Evolutionary conservation across 352 stramenopile species (phyloP), one percentile per base, ranked within the genome.

Genomic region (Phytophthora uliginosa): DNA sequence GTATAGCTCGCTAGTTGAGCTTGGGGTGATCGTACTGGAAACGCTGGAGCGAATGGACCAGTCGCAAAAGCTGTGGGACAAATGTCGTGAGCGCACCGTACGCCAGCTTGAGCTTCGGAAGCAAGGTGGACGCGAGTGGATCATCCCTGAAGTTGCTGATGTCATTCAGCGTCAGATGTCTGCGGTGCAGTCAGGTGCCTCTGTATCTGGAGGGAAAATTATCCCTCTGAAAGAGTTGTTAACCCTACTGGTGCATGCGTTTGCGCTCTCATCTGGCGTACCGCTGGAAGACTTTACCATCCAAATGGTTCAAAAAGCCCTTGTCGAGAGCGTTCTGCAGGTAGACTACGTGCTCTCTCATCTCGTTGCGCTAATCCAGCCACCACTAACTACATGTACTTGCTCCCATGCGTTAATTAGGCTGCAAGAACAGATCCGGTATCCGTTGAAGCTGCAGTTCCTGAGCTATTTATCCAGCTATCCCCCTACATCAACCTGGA

Each of bases 1-100:
- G 60, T 66, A 91, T 63, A 88, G 71, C 66, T 80, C 85, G 15
- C 66, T 95, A 15, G 61, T 95, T 64, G 83, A 95, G 78, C 76
- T 95, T 4, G 88, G 82, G 18, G 78, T 94, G 48, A 83, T 93
- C 34, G 77, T 95, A 5, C 73, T 95, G 12, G 88, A 95, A 69
- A 91, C 88, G 0, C 59, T 95, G 15, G 86, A 94, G 62, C 82
- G 88, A 22, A 94, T 95, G 83, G 86, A 92, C 36, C 33, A 64
- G 15, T 70, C 56, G 1, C 83, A 93, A 28, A 52, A 65, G 12
- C 64, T 66, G 34, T 92, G 85, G 85, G 81, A 93, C 64, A 75
- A 74, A 55, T 92, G 81, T 22, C 83, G 73, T 15, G 75, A 90
- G 33, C 82, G 80, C 13, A 71, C 65, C 18, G 59, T 69, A 33